Base-by-base conservation (phyloP, 2,329 filamentous ascomycete genomes). In the Sporothrix euskadiensis region DNA sequence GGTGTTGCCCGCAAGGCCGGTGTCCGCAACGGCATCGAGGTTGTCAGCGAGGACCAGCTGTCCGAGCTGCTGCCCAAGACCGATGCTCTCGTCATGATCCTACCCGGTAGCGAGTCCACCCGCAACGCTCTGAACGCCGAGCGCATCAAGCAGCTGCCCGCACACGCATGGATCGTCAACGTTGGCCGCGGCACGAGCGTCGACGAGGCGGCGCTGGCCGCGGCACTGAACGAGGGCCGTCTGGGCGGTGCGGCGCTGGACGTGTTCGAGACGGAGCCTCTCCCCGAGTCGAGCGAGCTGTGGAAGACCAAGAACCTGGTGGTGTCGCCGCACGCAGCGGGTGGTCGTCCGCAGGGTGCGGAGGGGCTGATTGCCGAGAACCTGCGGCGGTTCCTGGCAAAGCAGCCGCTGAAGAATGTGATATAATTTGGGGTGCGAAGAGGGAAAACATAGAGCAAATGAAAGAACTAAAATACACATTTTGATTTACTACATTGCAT, bases 361-460 rank as follows among this genome's bases (percentile, higher is more conserved):
- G 88, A 90, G 82, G 83, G 77, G 6, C 80, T 91, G 78, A 89
- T 91, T 75, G 85, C 87, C 56, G 84, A 88, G 73, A 91, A 91
- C 76, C 76, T 91, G 80, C 83, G 88, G 75, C 82, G 85, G 75
- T 89, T 90, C 77, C 76, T 89, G 75, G 88, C 89, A 0, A 85
- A 85, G 0, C 88, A 91, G 82, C 78, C 83, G 72, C 77, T 91
- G 78, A 88, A 84, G 83, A 91, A 91, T 52, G 54, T 76, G 30
- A 76, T 81, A 59, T 76, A 26, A 39, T 26, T 26, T 16, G 6
- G 35, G 47, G 12, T 30, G 7, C 22, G 44, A 39, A 30, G 2
- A 41, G 30, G n/a, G 49, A 49, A 14, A 22, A 41, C 59, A 49
- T 49, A 49, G 44, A 49, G 14, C 4, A 19, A 14, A 54, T 32